phyloP scores from a whole-genome alignment of 106 monocot species.

The Allium fistulosum region DNA sequence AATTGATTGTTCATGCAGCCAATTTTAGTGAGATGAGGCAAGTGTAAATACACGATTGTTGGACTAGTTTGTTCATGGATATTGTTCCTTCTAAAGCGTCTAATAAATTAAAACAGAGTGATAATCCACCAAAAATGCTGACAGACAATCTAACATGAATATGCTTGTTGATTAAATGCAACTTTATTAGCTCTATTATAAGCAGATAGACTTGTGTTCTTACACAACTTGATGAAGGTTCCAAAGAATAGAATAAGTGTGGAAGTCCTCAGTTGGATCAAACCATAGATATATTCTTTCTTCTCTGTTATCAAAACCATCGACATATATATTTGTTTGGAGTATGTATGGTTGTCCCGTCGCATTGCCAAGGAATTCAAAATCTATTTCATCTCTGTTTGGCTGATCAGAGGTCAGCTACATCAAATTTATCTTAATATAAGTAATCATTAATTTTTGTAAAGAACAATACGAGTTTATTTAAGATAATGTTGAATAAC shows the following conservation, averaged over 20 bases:
- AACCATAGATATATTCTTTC: constrained; percentile 68
- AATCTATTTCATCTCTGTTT: constrained; percentile 10
- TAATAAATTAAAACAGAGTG: no score
- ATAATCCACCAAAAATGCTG: no score
- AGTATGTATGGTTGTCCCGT: constrained; percentile 16
- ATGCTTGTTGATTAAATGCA: no score
- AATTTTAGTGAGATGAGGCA: no score
- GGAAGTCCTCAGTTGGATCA: constrained; percentile 54
- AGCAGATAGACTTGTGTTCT: neutral
- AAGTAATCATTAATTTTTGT: neutral
- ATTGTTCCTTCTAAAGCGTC: no score
- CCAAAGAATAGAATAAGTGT: constrained; percentile 59
- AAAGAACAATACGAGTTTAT: neutral
- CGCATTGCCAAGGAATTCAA: constrained; percentile 10
- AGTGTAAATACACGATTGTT: no score
- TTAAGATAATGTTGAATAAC: neutral
- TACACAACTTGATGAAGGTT: constrained; percentile 53
- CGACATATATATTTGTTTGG: constrained; percentile 49
- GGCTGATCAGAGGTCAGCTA: constrained; percentile 10
- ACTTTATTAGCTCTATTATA: no score
- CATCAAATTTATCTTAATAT: constrained; percentile 2
- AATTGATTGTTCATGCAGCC: no score
- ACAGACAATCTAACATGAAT: no score
- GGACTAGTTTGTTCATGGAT: no score
- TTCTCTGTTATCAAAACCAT: constrained; percentile 47